Base-by-base conservation (phyloP, 257 asterid species). In the Handroanthus guayacan region DNA sequence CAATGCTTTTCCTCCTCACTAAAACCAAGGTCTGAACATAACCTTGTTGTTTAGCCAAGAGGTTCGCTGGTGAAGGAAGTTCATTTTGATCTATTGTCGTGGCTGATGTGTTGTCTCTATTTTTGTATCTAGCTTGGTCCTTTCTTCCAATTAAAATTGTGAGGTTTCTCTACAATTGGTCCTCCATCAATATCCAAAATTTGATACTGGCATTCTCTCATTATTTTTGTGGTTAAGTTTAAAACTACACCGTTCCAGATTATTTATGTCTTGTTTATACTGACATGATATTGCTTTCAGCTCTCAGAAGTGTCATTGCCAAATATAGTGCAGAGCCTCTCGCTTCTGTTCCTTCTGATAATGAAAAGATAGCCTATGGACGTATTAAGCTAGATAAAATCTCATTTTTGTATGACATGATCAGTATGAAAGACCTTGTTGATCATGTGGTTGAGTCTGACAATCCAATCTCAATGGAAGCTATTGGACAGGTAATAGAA, bases 401-500 rank as follows among this genome's bases (percentile, higher is more conserved):
- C 60, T 79, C 89, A 69, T 85, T 73, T 71, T 90, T 92, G 82
- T 86, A 74, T 72, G 92, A 91, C 84, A 66, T 78, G 75, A 60
- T 86, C 54, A 76, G 86, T 57, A 51, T 62, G 60, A 80, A 79
- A 77, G 82, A 76, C 79, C 63, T 81, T 64, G 69, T 61, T 78
- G 79, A 81, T 67, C 78, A 81, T 67, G 81, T 60, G 55, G 82
- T 83, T 75, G 90, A 86, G 84, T 88, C 91, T 17, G 89, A 92
- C 74, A 81, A 78, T 61, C 99, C 99, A 14, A 64, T 81, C 36
- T 79, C 96, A 16, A 95, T 95, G 98, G 99, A 92, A 85, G 87
- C 93, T 66, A 69, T 91, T 20, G 98, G 97, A 67, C 98, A 91
- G 95, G 99, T 91, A 68, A 89, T 25, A 52, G 25, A 13, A 62